Base-by-base conservation (phyloP, 331 rosid genomes). In the Pyrus hybrid region DNA sequence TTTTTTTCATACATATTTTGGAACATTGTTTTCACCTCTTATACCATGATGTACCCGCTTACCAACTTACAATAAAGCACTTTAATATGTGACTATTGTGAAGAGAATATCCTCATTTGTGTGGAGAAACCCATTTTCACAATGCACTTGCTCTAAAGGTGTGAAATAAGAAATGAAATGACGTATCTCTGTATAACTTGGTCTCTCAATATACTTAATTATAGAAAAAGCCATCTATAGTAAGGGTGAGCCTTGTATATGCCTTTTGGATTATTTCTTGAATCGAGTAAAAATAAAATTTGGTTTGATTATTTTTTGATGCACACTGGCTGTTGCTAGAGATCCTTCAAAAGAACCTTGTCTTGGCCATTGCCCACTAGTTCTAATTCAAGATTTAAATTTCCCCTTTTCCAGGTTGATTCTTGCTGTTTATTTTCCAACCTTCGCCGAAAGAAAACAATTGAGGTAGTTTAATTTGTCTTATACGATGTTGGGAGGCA, bases 401-500 rank as follows among this genome's bases (percentile, higher is more conserved):
- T 45, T 28, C 23, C 30, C 35, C 20, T 32, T 60, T 57, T 73
- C 63, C 47, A 82, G 87, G 79, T 37, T 78, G 84, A 69, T 73
- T 66, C 78, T 70, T 73, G 63, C 69, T 20, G 32, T 74, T 76
- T 71, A 70, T 72, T 80, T 68, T 33, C 47, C 53, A 32, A 17
- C 56, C 26, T 57, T 73, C 20, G 69, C 77, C 22, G 29, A 70
- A 78, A 66, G 72, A 77, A 71, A 56, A 51, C 54, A 72, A 33
- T 79, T 64, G 80, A 80, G 72, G 69, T 54, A 57, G 45, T 22
- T 64, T 77, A 76, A 51, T 47, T 47, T 23, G 37, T 67, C 37
- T 67, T 16, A 54, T 20, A 76, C 73, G 86, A 93, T 93, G 98
- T 86, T 91, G 82, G 93, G 94, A 21, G 89, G 91, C 58, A 88